A percentile compares a stretch with the other conserved stretches of the same genome.
phyloP scores from a whole-genome alignment of 768 basidiomycete species.

The Pleurotus eryngii region DNA sequence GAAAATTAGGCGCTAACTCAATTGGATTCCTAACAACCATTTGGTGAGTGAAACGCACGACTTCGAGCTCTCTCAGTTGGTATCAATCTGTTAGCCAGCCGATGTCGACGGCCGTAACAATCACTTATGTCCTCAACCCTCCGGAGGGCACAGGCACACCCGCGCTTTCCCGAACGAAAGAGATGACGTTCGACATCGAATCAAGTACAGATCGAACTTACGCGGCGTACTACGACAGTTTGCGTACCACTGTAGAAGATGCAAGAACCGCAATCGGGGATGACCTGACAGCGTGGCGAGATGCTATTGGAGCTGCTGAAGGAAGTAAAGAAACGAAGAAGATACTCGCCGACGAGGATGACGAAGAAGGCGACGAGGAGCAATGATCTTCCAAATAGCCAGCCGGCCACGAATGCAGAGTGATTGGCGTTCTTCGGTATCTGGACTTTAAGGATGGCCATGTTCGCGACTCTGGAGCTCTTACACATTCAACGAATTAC shows the following conservation, averaged over 20 bases:
- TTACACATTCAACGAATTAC: too few relatives aligned
- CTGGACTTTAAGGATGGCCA: too few relatives aligned
- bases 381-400: too few relatives aligned
- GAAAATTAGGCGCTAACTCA: too few relatives aligned
- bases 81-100: not conserved
- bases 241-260: conserved; percentile 45
- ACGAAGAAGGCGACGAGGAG: conserved; percentile 46
- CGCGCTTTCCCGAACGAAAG: not conserved
- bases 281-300: conserved; percentile 73
- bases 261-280: conserved; percentile 58
- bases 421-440: too few relatives aligned
- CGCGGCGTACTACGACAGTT: conserved; percentile 45
- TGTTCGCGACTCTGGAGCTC: too few relatives aligned
- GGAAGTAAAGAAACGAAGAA: conserved; percentile 53
- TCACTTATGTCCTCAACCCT: conserved; percentile 42
- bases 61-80: not conserved
- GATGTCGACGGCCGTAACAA: conserved; percentile 29
- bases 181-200: not conserved
- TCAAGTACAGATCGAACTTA: conserved; percentile 11
- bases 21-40: too few relatives aligned
- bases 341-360: conserved; percentile 33
- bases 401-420: too few relatives aligned
- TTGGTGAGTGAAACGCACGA: too few relatives aligned
- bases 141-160: conserved; percentile 25
- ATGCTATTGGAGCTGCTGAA: conserved; percentile 66